Evolutionary conservation across 148 eudicot species (phyloP), one percentile per base, ranked within the genome.

Genomic region (Camellia japonica): DNA sequence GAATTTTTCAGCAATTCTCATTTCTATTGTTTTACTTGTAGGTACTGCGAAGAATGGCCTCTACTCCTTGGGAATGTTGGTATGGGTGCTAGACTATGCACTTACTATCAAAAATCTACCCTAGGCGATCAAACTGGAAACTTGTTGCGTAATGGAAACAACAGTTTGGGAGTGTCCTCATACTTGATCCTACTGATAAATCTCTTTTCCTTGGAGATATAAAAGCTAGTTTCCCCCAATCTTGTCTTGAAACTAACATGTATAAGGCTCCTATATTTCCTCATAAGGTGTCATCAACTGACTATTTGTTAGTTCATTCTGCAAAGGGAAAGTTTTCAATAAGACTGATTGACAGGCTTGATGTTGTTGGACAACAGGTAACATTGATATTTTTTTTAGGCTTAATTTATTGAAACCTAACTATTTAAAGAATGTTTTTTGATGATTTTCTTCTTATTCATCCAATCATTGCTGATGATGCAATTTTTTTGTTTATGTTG

Each of bases 11-110:
- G 15, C 64, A 20, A 30, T 30, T 68, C 58, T 60, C 6, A 43
- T 30, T 15, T 51, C 60, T 42, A 47, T 58, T 58, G 15, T 42
- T n/a, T 54, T 69, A 23, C 82, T 76, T 84, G 86, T 85, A 96
- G 99, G 87, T 96, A 96, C 64, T 96, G 92, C 83, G 98, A 96
- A 83, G 98, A 93, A 90, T 91, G 99, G 82, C 99, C 99, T 87
- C 85, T 91, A 66, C 90, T 96, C 70, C 85, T 96, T 75, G 97
- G 99, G 65, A 96, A 96, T 84, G 83, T 81, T 76, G 99, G 99
- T 74, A 93, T 96, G 99, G 98, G 97, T 83, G 99, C 99, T 67
- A 91, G 98, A 84, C 82, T 96, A 43, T 93, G 97, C 84, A 92
- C 98, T 73, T 93, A 93, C 87, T 96, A 96, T 87, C 98, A 93